Evolutionary conservation across 1,139 yeast species (phyloP), one percentile per base, ranked within the genome.

Genomic region (Lodderomyces jiufengensis): DNA sequence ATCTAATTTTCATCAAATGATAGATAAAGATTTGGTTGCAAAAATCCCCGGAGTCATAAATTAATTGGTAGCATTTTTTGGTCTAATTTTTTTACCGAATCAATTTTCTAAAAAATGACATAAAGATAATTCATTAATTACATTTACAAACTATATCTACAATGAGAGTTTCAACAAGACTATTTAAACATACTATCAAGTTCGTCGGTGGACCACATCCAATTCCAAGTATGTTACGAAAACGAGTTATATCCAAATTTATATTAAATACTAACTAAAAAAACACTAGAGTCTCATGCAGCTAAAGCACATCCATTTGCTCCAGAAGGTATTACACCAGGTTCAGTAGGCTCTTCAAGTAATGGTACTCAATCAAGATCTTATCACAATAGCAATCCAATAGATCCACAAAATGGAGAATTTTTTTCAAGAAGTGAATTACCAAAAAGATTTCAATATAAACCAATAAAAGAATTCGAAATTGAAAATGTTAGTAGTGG

Each of bases 401-500:
- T 68, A 24, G 66, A 70, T 34, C 62, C 64, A 18, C 62, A 63
- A 40, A 66, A 61, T 34, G 80, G 78, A 32, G 77, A 70, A 55
- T 70, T 66, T 46, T 66, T 66, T 39, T 69, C 88, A 27, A 72
- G 92, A 53, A 63, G 76, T 36, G 76, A 80, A 43, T 73, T 87
- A 43, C 86, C 96, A 1, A 46, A 61, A 40, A 75, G 90, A 56
- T 85, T 84, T 66, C 79, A 80, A 61, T 84, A 80, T 60, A 65
- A 67, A 36, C 63, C 70, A 4, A 70, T 85, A 22, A 77, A 76
- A 39, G 84, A 76, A 18, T 46, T 52, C n/a, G 96, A 87, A 58
- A 76, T 82, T 33, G 95, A 83, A 8, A 72, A 77, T 45, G 76
- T 87, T 50, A 71, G 76, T 50, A 70, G 73, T 37, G 96, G 96